Evolutionary conservation across 352 stramenopile genomes (phyloP).

Genomic region (Globisporangium acanthophoron): DNA sequence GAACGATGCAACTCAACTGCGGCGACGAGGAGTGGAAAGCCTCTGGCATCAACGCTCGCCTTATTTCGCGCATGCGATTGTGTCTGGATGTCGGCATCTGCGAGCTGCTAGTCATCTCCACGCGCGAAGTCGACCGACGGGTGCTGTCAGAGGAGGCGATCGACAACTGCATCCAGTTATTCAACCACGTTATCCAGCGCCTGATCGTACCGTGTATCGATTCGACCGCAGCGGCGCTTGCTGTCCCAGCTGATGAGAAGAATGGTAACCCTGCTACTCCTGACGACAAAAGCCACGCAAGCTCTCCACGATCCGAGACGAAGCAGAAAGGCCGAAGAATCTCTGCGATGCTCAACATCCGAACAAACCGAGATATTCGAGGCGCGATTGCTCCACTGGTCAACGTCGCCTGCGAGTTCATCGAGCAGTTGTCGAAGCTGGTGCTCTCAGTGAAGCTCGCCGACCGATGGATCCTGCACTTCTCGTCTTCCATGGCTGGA

Average conservation of each 20-base stretch:
- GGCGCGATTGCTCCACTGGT: slow-evolving; percentile 55
- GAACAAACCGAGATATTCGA: slow-evolving; percentile 39
- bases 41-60: slow-evolving; percentile 25
- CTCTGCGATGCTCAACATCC: slow-evolving; percentile 33
- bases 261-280: neutral
- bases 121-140: slow-evolving; percentile 56
- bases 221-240: slow-evolving; percentile 31
- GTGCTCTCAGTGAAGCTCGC: slow-evolving; percentile 63
- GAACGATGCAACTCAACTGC: slow-evolving; percentile 22
- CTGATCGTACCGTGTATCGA: slow-evolving; percentile 71
- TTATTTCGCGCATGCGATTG: slow-evolving; percentile 28
- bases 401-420: slow-evolving; percentile 62
- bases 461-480: slow-evolving; percentile 67
- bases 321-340: slow-evolving; percentile 1
- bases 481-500: slow-evolving; percentile 64
- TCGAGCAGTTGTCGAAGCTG: slow-evolving; percentile 60
- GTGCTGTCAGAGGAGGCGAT: slow-evolving; percentile 80
- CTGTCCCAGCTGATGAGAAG: slow-evolving; percentile 12
- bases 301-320: slow-evolving; percentile 1
- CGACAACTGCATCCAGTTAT: slow-evolving; percentile 68
- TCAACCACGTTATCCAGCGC: slow-evolving; percentile 49
- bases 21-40: slow-evolving; percentile 28
- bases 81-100: slow-evolving; percentile 70
- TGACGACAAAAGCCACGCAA: neutral
- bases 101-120: slow-evolving; percentile 69